Base-by-base conservation (phyloP, 805 yeast species). In the Kazachstania bromeliacearum region DNA sequence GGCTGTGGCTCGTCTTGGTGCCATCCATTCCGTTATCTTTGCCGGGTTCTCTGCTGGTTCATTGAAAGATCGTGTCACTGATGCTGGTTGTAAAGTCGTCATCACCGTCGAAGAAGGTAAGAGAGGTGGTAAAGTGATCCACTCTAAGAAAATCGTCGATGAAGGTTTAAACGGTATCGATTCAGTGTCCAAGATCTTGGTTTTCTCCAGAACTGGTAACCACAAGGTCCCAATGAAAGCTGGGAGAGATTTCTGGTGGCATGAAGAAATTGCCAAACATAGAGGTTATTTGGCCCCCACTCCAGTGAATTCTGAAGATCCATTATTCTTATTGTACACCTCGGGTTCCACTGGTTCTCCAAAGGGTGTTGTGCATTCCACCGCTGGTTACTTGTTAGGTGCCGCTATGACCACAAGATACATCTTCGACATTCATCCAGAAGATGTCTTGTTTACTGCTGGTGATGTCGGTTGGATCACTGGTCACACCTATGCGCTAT, bases 381-480 rank as follows among this genome's bases (percentile, higher is more conserved):
- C 96, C 40, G 98, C 84, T 44, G 98, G 97, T 45, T 92, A 85
- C 66, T 71, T 92, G 47, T 68, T 92, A 47, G 96, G 96, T 43
- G 96, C 97, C 19, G 76, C 85, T 38, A 67, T 88, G 59, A 84
- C 96, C 36, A 83, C 96, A 33, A 83, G 79, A 65, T 89, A 88
- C 64, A 87, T 87, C 32, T 89, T 92, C 60, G 97, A 94, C 60
- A 77, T 92, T 33, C 95, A 85, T 57, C 77, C 77, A 41, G 82
- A 80, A 43, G 97, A 92, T 62, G 71, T 82, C 30, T 64, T 89
- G 43, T 89, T 92, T 69, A 89, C 97, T 28, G 97, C 97, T 27
- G 97, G 97, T 57, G 97, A 92, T 60, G 85, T 92, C 38, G 97
- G 98, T 58, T 92, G 98, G 97, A 92, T 92, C 59, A 92, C 98